Evolutionary conservation across 2,329 filamentous ascomycete species (phyloP).

Genomic region (Proliferodiscus dingleyae): DNA sequence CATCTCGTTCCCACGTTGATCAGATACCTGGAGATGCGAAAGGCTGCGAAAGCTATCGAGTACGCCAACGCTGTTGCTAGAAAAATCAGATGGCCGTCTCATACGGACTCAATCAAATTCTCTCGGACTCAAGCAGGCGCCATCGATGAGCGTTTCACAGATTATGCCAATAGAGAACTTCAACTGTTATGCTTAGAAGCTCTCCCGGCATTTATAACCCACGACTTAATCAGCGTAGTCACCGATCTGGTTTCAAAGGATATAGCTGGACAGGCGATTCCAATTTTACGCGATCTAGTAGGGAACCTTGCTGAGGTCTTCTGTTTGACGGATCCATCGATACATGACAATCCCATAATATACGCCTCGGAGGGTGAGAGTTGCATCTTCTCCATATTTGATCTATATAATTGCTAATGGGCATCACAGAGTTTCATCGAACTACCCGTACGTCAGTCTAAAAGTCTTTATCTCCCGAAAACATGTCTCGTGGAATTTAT

Average conservation of each 20-base stretch:
- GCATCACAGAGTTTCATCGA: slow-evolving; percentile 54
- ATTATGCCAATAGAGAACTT: slow-evolving; percentile 21
- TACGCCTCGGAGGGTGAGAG: slow-evolving; percentile 64
- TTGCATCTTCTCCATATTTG: not conserved
- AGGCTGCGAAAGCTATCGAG: slow-evolving; percentile 24
- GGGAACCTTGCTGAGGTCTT: slow-evolving; percentile 72
- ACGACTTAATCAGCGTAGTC: slow-evolving; percentile 62
- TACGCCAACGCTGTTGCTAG: slow-evolving; percentile 22
- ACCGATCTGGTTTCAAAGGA: slow-evolving; percentile 60
- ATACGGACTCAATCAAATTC: slow-evolving; percentile 22
- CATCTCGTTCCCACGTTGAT: slow-evolving; percentile 19
- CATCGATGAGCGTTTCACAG: slow-evolving; percentile 19
- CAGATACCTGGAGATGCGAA: slow-evolving; percentile 21
- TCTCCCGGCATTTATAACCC: slow-evolving; percentile 64
- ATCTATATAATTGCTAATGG: not conserved
- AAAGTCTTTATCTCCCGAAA: no score
- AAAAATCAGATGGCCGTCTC: slow-evolving; percentile 22
- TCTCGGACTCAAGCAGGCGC: slow-evolving; percentile 18
- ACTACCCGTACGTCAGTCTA: no score
- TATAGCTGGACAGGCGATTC: slow-evolving; percentile 61
- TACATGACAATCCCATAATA: slow-evolving; percentile 67
- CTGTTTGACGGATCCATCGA: slow-evolving; percentile 67
- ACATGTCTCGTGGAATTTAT: no score
- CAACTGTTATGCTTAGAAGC: slow-evolving; percentile 45
- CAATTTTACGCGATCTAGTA: slow-evolving; percentile 58